A percentile compares a stretch with the other conserved stretches of the same genome.
These are phyloP conservation scores for Calonectria leucothoes DNA, from an alignment of 2,329 filamentous ascomycete genomes.

Conservation along the genomic window DNA sequence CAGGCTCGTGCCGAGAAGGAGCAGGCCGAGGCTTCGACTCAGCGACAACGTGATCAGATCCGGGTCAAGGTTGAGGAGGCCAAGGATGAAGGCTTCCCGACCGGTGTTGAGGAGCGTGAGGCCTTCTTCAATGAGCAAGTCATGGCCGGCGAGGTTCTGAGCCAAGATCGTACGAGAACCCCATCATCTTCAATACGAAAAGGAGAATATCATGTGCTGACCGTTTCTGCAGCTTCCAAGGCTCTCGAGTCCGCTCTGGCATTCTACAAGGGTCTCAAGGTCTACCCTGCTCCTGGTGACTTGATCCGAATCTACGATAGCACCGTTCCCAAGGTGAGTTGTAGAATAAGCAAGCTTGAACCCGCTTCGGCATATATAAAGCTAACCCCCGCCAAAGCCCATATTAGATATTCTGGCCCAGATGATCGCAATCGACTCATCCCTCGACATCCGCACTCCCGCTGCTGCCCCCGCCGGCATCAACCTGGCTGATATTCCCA, in stretches of 20 bases:
- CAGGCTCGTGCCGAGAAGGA: conserved; percentile 79
- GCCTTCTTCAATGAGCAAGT: conserved; percentile 97
- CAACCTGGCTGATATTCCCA: conserved; percentile 61
- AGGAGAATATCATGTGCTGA: conserved; percentile 25
- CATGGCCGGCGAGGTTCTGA: conserved; percentile 85
- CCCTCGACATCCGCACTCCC: conserved; percentile 68
- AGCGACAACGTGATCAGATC: conserved; percentile 79
- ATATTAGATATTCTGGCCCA: conserved; percentile 96
- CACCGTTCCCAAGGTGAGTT: conserved; percentile 88
- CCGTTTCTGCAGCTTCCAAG: conserved; percentile 65
- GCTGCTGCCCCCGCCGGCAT: conserved; percentile 49
- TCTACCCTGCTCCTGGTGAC: conserved; percentile 93
- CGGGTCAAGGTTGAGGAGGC: conserved; percentile 81
- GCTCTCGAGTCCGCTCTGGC: conserved; percentile 87
- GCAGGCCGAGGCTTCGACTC: conserved; percentile 72
- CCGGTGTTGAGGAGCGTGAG: conserved; percentile 92
- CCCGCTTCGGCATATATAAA: neutral
- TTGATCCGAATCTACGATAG: conserved; percentile 98
- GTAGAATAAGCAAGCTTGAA: neutral
- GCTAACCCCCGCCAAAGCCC: conserved; percentile 65
- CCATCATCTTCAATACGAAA: neutral
- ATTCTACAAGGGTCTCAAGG: conserved; percentile 99
- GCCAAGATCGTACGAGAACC: conserved; percentile 77
- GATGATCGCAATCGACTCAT: conserved; percentile 95
- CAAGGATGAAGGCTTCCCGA: conserved; percentile 91